Base-by-base conservation (phyloP, 2,329 filamentous ascomycete genomes). In the Lasiodiplodia sp. region DNA sequence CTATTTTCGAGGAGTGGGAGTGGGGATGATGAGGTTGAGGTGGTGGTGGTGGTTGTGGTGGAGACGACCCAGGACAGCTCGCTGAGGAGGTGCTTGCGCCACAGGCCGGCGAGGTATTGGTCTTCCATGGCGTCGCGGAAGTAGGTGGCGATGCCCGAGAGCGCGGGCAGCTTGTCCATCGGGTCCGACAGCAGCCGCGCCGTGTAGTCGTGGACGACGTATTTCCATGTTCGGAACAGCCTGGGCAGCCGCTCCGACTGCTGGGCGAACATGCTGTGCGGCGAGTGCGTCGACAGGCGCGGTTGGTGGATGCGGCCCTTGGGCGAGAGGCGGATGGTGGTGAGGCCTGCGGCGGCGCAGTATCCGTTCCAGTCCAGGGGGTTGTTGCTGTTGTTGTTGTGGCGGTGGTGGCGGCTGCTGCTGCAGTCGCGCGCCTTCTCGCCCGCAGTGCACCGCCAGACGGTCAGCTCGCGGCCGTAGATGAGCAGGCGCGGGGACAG, bases 141-240 rank as follows among this genome's bases (percentile, higher is more conserved):
- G 66, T 68, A 70, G 34, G 65, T 25, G 18, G 58, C 69, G 53
- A 70, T 56, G 18, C 69, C 69, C 16, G 51, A 38, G 1, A 70
- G 67, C 16, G 67, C 67, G 44, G 66, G 47, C 4, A 69, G 62
- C 60, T 70, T 69, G 60, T 70, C 69, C 51, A 49, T 44, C 2
- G 51, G 55, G 28, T 66, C 25, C 14, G 60, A 63, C 3, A 70
- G 53, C 16, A 10, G 18, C 23, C 67, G 57, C 1, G 31, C 62
- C 8, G 67, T 66, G 60, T 69, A 70, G 52, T 70, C 69, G 44
- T 66, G 55, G 8, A 69, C 69, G 40, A 69, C 64, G 40, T 62
- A 56, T 34, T 67, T 67, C 68, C 64, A 69, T 16, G 62, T 66
- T 28, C 68, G 49, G 68, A 67, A 67, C 8, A 57, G 68, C 25